Base-by-base conservation (phyloP, 495 filamentous ascomycete species). In the Penicillium mononematosum region DNA sequence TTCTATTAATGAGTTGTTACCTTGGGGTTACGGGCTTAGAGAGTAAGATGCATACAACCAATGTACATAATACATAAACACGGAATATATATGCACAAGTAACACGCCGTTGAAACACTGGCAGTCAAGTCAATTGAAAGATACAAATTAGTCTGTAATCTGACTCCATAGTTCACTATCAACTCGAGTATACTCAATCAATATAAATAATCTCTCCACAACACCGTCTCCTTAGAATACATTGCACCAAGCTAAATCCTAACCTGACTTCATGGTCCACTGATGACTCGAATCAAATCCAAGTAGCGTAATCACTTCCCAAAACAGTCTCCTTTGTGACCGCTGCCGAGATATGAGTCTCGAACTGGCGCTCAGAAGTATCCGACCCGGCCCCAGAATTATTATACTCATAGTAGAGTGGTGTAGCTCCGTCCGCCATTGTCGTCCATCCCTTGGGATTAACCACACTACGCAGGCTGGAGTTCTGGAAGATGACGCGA, bases 401-500 rank as follows among this genome's bases (percentile, higher is more conserved):
- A 20, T 67, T 72, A 62, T 78, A 86, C 70, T 88, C 87, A 17
- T 76, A 78, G 60, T 81, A 88, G 45, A 75, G 74, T 66, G 50
- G 76, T 60, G 29, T 69, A 53, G 62, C 76, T 62, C 84, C 85
- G 77, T 42, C 74, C 34, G 53, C 68, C 67, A 72, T 68, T 11
- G 67, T 63, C 9, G 63, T 74, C 87, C 87, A 89, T 0, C 85
- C 86, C 20, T 82, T 80, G 16, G 69, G 27, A 63, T 88, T 85
- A 60, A 90, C 79, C 45, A 88, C 77, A 42, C 62, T 65, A 3
- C 75, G 72, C 61, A 89, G 67, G 0, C 65, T 58, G 2, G 80
- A 85, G 42, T 79, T 75, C 65, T 88, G 87, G 63, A 87, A 85
- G n/a, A 85, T 80, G 2, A 88, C 86, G 0, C 84, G 73, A 14